Base-by-base conservation (phyloP, 1,284 basidiomycete species). In the Gymnopus androsaceus region DNA sequence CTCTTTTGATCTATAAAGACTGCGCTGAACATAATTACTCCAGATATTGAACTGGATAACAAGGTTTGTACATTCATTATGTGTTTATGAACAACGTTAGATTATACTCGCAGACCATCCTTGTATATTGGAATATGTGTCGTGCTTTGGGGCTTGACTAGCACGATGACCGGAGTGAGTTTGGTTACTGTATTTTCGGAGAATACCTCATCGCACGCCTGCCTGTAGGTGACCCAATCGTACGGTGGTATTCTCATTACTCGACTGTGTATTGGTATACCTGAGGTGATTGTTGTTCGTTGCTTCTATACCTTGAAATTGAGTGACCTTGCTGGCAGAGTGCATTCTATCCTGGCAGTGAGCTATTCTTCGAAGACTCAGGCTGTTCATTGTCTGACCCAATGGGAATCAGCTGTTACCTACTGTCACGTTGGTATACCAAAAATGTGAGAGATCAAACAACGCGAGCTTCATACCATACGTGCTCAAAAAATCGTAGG, bases 391-490 rank as follows among this genome's bases (percentile, higher is more conserved):
- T 23, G 15, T 17, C 15, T 37, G 7, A 15, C 6, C n/a, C n/a
- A n/a, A 14, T 4, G 8, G 25, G 8, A 17, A 8, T 8, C 61
- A 75, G 81, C 1, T 76, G 83, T 4, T 87, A 83, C 62, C 72
- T 86, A 21, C 69, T 86, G 14, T 85, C 84, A 15, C 70, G 83
- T 48, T 86, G 83, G 84, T 87, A 87, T 60, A 86, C 84, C 1
- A 81, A 80, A 57, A 84, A 81, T 74, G 84, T 80, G 36, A 40
- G 31, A 47, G 5, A 17, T 19, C 7, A 5, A 15, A 11, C 14
- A 23, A n/a, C 14, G n/a, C n/a, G n/a, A n/a, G 23, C 30, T 8
- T 45, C 11, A 25, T 4, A n/a, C 37, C 30, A 17, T 36, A 15
- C 27, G 9, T 23, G 6, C 12, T 28, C 30, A 56, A 42, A 44